phyloP scores from a whole-genome alignment of 2,329 filamentous ascomycete species.

The Aschersonia sp. region DNA sequence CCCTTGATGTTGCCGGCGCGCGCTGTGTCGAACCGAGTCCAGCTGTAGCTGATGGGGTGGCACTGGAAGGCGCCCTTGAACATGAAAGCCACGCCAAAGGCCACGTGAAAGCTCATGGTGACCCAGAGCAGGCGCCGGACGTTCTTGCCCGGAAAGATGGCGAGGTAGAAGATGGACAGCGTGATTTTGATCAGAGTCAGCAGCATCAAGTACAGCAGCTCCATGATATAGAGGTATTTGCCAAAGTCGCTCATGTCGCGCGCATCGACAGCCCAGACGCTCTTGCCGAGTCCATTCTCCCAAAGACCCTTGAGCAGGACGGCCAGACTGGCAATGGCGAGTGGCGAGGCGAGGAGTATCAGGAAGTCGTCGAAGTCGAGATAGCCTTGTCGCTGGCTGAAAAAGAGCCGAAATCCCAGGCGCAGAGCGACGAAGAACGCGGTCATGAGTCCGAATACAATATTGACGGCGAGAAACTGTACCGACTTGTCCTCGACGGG shows the following conservation, averaged over 20 bases:
- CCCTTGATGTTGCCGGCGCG: neutral
- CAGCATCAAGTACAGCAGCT: neutral
- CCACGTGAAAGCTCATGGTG: neutral
- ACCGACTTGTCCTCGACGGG: neutral
- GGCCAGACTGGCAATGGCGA: constrained; percentile 1
- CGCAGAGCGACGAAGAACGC: neutral
- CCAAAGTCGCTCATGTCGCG: neutral
- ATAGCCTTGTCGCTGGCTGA: neutral
- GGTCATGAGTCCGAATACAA: neutral
- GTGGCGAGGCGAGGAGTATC: neutral
- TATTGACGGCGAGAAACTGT: constrained; percentile 1
- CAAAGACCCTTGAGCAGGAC: neutral
- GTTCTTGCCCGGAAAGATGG: constrained; percentile 1
- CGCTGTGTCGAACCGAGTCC: neutral
- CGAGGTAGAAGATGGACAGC: constrained; percentile 3
- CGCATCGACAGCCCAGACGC: neutral
- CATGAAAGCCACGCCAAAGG: neutral
- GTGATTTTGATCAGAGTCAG: neutral
- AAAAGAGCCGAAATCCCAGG: neutral
- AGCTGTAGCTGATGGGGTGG: neutral
- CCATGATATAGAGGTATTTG: neutral
- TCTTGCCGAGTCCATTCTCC: constrained; percentile 1
- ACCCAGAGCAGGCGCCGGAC: constrained; percentile 1
- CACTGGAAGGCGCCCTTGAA: neutral
- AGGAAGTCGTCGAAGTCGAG: constrained; percentile 1